Conservation (phyloP, 257 asterid species). For the Fraxinus pennsylvanica region DNA sequence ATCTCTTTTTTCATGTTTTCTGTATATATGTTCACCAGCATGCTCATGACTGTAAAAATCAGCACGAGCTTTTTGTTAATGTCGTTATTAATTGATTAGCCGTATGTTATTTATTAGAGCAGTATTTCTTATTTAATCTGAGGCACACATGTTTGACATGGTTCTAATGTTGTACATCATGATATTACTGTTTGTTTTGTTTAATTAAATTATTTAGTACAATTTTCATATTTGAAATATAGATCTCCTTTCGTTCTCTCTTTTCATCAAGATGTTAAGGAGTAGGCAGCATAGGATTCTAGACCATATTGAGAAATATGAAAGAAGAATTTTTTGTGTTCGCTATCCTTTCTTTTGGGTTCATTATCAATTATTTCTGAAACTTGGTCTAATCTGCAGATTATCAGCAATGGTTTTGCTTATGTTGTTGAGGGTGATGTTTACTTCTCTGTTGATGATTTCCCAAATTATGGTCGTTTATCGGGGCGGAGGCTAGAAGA, state of each 20-base stretch:
- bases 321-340: not conserved
- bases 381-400: constrained; percentile 38
- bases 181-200: not conserved
- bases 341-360: not conserved
- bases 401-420: constrained; percentile 62
- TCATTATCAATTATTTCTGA: not conserved
- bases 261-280: not conserved
- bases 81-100: not conserved
- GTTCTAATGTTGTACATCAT: not conserved
- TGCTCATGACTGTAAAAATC: not conserved
- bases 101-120: not conserved
- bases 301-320: not conserved
- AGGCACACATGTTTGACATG: not conserved
- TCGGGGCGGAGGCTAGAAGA: constrained; percentile 75
- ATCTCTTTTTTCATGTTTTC: not conserved
- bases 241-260: not conserved
- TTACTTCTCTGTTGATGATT: constrained; percentile 67
- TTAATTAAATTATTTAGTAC: not conserved
- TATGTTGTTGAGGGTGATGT: constrained; percentile 73
- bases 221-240: not conserved
- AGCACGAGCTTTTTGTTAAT: not conserved
- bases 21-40: not conserved
- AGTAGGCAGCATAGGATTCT: not conserved
- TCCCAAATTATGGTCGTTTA: constrained; percentile 66
- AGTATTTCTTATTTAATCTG: not conserved